Percentiles rank a stretch among this genome's conserved stretches.
These are phyloP conservation scores for Phellopilus nigrolimitatus DNA, from an alignment of 1,284 basidiomycete species.

Conservation along the genomic window DNA sequence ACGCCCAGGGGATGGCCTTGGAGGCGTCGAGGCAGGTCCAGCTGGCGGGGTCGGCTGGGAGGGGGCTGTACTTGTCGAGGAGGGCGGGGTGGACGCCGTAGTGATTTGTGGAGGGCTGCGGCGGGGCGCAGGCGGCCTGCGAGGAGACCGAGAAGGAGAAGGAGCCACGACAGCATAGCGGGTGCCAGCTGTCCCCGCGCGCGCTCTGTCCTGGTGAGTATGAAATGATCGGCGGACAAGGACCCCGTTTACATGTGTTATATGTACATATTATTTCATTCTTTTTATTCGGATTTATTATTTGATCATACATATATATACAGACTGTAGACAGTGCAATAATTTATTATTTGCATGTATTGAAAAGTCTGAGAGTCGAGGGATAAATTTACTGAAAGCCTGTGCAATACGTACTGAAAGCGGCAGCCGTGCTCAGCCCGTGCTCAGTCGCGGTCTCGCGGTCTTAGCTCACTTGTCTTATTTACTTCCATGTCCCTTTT, in stretches of 20 bases:
- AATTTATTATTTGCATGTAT: no score
- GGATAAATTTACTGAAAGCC: no score
- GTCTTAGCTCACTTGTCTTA: no score
- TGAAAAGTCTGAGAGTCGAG: no score
- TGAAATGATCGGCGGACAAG: no score
- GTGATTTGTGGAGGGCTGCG: conserved; percentile 36
- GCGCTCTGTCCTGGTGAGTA: not conserved
- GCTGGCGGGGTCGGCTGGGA: conserved; percentile 34
- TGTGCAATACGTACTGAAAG: no score
- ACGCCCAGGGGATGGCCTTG: conserved; percentile 66
- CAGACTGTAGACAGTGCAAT: no score
- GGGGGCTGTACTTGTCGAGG: conserved; percentile 42
- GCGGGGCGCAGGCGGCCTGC: conserved; percentile 1
- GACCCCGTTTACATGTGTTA: no score
- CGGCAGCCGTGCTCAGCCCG: conserved; percentile 3
- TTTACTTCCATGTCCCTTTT: not conserved
- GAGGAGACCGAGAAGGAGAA: conserved; percentile 12
- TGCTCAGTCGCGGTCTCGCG: not conserved
- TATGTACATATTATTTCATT: no score
- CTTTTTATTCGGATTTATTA: no score
- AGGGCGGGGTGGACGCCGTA: conserved; percentile 47
- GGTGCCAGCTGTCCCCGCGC: not conserved
- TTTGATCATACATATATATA: no score
- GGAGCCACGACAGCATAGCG: conserved; percentile 17
- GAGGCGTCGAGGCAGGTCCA: conserved; percentile 76